A percentile compares a stretch with the other conserved stretches of the same genome.
These are phyloP conservation scores for Auriculariales sp. DNA, from an alignment of 768 basidiomycete species.

Conservation along the genomic window DNA sequence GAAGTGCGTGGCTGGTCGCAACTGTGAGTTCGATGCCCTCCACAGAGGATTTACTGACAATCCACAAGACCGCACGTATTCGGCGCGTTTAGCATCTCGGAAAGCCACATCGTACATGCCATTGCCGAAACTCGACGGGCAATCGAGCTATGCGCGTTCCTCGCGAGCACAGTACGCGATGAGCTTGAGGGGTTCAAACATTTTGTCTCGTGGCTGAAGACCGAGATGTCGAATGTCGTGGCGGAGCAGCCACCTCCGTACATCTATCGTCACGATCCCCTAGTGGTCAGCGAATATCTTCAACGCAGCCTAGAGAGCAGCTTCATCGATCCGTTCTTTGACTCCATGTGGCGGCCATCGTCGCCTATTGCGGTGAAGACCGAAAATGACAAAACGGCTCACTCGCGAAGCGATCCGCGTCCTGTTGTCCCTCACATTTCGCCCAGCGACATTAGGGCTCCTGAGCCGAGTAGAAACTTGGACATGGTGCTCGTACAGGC, in stretches of 20 bases:
- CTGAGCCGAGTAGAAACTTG: constrained; percentile 21
- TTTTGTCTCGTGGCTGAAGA: constrained; percentile 67
- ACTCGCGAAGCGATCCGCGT: not conserved
- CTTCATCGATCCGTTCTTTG: constrained; percentile 60
- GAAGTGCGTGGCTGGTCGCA: constrained; percentile 69
- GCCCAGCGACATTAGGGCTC: constrained; percentile 33
- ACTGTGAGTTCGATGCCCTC: constrained; percentile 30
- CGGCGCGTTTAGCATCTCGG: constrained; percentile 49
- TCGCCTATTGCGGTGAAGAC: constrained; percentile 18
- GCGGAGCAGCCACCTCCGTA: constrained; percentile 24
- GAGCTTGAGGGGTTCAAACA: constrained; percentile 64
- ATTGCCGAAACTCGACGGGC: constrained; percentile 54
- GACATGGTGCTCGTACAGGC: constrained; percentile 32
- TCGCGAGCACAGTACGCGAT: constrained; percentile 47
- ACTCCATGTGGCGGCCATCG: too few species aligned
- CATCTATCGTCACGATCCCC: constrained; percentile 49
- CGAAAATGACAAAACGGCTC: not conserved
- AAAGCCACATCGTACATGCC: constrained; percentile 74
- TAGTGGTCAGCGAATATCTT: constrained; percentile 72
- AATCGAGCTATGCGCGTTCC: constrained; percentile 52
- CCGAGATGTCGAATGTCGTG: constrained; percentile 20
- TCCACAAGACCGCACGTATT: constrained; percentile 37
- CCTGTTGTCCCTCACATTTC: constrained; percentile 29
- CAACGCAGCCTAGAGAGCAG: constrained; percentile 54
- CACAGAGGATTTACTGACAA: constrained; percentile 1